These are phyloP conservation scores for Teratosphaeria epicoccoides DNA, from an alignment of 2,329 filamentous ascomycete species.

Conservation along the genomic window DNA sequence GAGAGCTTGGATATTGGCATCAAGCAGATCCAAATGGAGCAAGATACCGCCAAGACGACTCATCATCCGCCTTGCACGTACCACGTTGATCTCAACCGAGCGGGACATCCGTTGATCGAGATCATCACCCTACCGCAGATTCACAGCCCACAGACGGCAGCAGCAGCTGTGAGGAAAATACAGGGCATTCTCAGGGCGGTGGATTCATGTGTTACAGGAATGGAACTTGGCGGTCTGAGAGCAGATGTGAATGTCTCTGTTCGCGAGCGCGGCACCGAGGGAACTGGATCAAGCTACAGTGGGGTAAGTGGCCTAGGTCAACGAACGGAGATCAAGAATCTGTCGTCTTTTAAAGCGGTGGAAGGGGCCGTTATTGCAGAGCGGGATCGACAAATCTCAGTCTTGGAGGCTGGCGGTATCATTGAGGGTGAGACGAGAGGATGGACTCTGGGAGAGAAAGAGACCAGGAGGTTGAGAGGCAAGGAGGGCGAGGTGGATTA, in stretches of 20 bases:
- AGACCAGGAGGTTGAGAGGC: slow-evolving; percentile 70
- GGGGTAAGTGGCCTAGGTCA: slow-evolving; percentile 61
- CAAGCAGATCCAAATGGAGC: slow-evolving; percentile 92
- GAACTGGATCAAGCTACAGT: slow-evolving; percentile 39
- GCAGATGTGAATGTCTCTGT: slow-evolving; percentile 96
- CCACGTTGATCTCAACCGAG: slow-evolving; percentile 87
- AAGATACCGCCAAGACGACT: slow-evolving; percentile 92
- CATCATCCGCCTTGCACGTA: slow-evolving; percentile 62
- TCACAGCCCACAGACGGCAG: slow-evolving; percentile 75
- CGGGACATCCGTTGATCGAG: slow-evolving; percentile 82
- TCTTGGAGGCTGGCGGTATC: slow-evolving; percentile 63
- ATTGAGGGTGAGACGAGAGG: slow-evolving; percentile 83
- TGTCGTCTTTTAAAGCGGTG: slow-evolving; percentile 88
- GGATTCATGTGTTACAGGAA: slow-evolving; percentile 77
- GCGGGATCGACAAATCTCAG: slow-evolving; percentile 71
- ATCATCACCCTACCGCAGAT: slow-evolving; percentile 89
- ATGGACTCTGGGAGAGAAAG: slow-evolving; percentile 75
- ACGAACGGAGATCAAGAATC: slow-evolving; percentile 92
- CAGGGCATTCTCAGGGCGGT: slow-evolving; percentile 69
- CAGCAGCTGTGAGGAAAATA: slow-evolving; percentile 79
- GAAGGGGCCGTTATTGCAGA: slow-evolving; percentile 92
- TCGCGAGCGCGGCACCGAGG: slow-evolving; percentile 38
- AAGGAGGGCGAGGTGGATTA: slow-evolving; percentile 98
- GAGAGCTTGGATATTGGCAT: slow-evolving; percentile 66
- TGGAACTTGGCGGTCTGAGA: slow-evolving; percentile 83